Base-by-base conservation (phyloP, 495 filamentous ascomycete species). In the Beverwykella pulmonaria region DNA sequence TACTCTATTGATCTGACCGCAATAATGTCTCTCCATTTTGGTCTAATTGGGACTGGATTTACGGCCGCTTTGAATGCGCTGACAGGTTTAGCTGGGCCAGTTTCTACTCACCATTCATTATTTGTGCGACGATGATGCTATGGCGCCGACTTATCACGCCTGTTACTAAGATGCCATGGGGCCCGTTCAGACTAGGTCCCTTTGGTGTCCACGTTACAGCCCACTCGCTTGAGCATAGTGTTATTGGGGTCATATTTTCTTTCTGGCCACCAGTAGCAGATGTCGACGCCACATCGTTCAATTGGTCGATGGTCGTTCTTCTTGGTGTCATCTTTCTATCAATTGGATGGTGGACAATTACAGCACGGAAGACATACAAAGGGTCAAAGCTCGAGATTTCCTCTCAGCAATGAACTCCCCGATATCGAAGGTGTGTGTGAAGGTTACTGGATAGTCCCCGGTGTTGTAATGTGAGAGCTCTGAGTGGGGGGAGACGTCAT, bases 181-280 rank as follows among this genome's bases (percentile, higher is more conserved):
- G 68, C 12, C 68, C 68, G 15, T 71, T 63, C 15, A 8, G 68
- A 27, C 46, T 71, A 0, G 59, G 64, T 12, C 27, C 25, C 20
- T 39, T 64, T 32, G 68, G 69, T 19, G 41, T 66, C 2, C 61
- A 54, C 14, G 22, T 69, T 32, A 72, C 47, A 9, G 23, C 66
- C 20, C 1, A 62, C 14, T 32, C 69, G 3, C 22, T 69, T 17
- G 19, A 48, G 0, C 69, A 69, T 50, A 61, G 39, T 9, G 50
- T 65, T 17, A 55, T 72, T 14, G 61, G 48, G 22, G 56, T 22
- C 26, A 17, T 72, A 17, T 69, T 72, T 30, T 29, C 25, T 4
- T 72, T 72, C 30, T 72, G 60, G 60, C 69, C 69, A 17, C 59
- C 59, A 17, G 53, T 59, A 3, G 52, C 56, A 22, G 44, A 3